Evolutionary conservation across 805 yeast genomes (phyloP).

Genomic region (Isabelozyma gotoi): DNA sequence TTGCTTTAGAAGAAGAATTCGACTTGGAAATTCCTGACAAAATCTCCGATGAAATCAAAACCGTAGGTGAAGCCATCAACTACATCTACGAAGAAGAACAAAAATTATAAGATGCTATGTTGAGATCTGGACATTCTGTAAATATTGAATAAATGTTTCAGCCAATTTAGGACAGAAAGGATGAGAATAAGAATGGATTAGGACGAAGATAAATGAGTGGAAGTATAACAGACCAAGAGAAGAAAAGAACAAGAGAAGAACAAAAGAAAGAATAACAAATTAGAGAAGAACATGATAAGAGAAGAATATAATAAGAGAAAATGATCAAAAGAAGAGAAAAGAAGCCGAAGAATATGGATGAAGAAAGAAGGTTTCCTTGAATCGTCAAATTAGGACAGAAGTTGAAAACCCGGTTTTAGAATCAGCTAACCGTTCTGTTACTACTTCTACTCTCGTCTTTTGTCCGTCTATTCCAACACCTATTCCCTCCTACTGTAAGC

Average conservation of each 20-base stretch:
- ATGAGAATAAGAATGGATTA: background rate
- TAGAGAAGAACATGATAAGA: background rate
- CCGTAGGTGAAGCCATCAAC: constrained; percentile 90
- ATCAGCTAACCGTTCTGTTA: background rate
- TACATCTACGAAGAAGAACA: constrained; percentile 70
- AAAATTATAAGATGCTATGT: constrained; percentile 29
- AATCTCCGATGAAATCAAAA: constrained; percentile 89
- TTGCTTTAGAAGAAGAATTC: constrained; percentile 90
- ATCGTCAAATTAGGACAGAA: too few relatives aligned
- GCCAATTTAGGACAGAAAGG: too few relatives aligned
- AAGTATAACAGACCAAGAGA: too few relatives aligned
- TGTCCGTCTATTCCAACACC: too few relatives aligned
- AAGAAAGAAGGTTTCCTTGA: too few relatives aligned
- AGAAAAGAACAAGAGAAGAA: constrained; percentile 7
- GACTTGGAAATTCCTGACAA: constrained; percentile 85
- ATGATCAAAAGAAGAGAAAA: background rate
- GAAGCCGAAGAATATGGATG: too few relatives aligned
- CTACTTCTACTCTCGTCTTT: too few relatives aligned
- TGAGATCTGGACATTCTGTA: background rate
- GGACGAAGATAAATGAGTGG: too few relatives aligned
- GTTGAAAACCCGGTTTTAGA: too few relatives aligned
- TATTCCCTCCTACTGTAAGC: too few relatives aligned
- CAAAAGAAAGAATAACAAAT: constrained; percentile 5
- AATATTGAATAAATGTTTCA: background rate
- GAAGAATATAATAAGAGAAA: background rate